Base-by-base conservation (phyloP, 768 basidiomycete species). In the Rubroboletus pulcherrimus region DNA sequence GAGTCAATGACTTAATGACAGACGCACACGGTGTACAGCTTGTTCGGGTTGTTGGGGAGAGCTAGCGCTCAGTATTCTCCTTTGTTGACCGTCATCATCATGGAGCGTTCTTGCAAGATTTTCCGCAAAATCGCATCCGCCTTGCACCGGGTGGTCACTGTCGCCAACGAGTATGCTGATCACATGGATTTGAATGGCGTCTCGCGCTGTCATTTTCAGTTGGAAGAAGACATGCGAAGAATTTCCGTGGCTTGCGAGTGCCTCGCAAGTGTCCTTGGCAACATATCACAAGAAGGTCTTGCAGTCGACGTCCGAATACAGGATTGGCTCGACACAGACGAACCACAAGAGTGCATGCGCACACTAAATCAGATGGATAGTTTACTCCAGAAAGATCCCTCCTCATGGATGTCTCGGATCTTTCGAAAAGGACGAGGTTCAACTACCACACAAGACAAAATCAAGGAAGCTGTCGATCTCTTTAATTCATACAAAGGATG, bases 21-120 rank as follows among this genome's bases (percentile, higher is more conserved):
- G 21, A 21, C 21, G 21, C 21, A 21, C 21, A 21, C 21, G 21
- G 21, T 15, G 35, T 37, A 38, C 37, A n/a, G 37, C 37, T 39
- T 38, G 9, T 38, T n/a, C n/a, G 38, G 38, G 38, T 38, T 4
- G 17, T n/a, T 40, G 11, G n/a, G 37, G 39, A 11, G 10, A 40
- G 21, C 19, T 14, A 14, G 21, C 12, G 7, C 21, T 14, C 21
- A 42, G 41, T 15, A 24, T 19, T 24, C 41, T 7, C 10, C 17
- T 7, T 45, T 4, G 17, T 4, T 34, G 31, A 15, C 33, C 24
- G 26, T 17, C 42, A 35, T 24, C 45, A 26, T 26, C 49, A 59
- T 57, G 55, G 47, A 46, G 12, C 55, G 55, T 24, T 50, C 57
- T 10, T 43, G 54, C 24, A 49, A 45, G 24, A 39, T 56, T 34